A percentile compares a stretch with the other conserved stretches of the same genome.
These are phyloP conservation scores for Saccharum officinarum DNA, from an alignment of 176 grass and related monocot species.

Conservation along the genomic window DNA sequence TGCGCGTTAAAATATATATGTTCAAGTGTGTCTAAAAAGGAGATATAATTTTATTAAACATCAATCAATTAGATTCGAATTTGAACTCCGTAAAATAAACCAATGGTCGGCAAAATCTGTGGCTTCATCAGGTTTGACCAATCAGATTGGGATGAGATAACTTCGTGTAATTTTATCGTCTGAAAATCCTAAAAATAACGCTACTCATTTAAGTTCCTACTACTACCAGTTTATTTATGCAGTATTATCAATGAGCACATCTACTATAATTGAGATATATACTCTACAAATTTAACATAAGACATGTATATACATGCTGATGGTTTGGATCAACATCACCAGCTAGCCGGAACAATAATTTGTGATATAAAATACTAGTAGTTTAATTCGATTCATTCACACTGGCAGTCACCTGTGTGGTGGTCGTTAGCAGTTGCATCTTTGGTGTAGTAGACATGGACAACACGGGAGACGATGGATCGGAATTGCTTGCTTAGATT, in stretches of 20 bases:
- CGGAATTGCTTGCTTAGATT: slow-evolving; percentile 4
- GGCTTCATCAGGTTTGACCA: background rate
- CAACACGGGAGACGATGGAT: background rate
- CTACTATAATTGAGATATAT: too few relatives aligned
- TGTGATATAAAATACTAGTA: background rate
- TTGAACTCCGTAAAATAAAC: background rate
- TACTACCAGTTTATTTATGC: background rate
- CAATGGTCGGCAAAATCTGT: background rate
- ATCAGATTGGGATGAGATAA: background rate
- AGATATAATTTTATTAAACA: background rate
- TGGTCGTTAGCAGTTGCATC: background rate
- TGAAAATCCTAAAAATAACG: background rate
- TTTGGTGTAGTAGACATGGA: background rate
- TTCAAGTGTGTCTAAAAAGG: background rate
- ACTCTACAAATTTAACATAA: background rate
- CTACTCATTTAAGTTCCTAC: background rate
- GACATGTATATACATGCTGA: background rate
- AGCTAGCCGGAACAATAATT: background rate
- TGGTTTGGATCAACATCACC: background rate
- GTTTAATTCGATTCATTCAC: slow-evolving; percentile 8
- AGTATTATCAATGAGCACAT: background rate
- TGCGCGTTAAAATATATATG: slow-evolving; percentile 14
- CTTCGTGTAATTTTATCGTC: background rate
- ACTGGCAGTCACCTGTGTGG: background rate
- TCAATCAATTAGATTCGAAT: background rate